These are phyloP conservation scores for Penicillium pancosmium DNA, from an alignment of 495 filamentous ascomycete genomes.

Conservation along the genomic window DNA sequence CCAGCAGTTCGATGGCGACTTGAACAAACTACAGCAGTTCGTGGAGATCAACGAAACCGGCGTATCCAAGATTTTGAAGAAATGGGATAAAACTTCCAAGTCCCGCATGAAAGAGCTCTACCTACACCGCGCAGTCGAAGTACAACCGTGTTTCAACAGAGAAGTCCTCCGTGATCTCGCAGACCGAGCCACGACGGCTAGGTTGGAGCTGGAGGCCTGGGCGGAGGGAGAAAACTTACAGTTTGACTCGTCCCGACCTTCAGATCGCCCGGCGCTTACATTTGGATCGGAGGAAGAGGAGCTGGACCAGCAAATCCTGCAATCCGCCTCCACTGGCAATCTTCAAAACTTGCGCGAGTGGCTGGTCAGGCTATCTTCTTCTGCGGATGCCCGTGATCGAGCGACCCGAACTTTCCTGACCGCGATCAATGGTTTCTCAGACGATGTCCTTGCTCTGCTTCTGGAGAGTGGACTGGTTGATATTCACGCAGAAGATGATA, in stretches of 20 bases:
- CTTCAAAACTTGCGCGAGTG: conserved; percentile 62
- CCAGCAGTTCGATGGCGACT: conserved; percentile 91
- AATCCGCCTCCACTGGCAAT: conserved; percentile 80
- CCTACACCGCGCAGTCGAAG: conserved; percentile 91
- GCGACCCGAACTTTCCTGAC: conserved; percentile 88
- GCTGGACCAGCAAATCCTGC: conserved; percentile 83
- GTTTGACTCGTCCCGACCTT: conserved; percentile 64
- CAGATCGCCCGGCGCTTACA: conserved; percentile 64
- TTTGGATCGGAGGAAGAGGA: conserved; percentile 80
- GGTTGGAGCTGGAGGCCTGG: conserved; percentile 93
- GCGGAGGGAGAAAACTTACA: conserved; percentile 90
- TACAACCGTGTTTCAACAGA: conserved; percentile 96
- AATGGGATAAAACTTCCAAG: conserved; percentile 99
- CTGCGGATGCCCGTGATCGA: conserved; percentile 65
- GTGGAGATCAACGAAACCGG: conserved; percentile 96
- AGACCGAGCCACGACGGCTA: conserved; percentile 90
- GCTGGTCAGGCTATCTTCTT: conserved; percentile 55
- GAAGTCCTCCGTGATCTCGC: conserved; percentile 95
- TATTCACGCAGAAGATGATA: conserved; percentile 88
- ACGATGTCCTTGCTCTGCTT: conserved; percentile 72
- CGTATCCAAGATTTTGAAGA: conserved; percentile 98
- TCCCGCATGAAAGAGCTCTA: conserved; percentile 98
- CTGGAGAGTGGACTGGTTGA: conserved; percentile 82
- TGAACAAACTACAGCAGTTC: conserved; percentile 98
- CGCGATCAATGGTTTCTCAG: conserved; percentile 81